Conservation (phyloP, 2,329 filamentous ascomycete genomes). For the Tolypocladium pustulatum region DNA sequence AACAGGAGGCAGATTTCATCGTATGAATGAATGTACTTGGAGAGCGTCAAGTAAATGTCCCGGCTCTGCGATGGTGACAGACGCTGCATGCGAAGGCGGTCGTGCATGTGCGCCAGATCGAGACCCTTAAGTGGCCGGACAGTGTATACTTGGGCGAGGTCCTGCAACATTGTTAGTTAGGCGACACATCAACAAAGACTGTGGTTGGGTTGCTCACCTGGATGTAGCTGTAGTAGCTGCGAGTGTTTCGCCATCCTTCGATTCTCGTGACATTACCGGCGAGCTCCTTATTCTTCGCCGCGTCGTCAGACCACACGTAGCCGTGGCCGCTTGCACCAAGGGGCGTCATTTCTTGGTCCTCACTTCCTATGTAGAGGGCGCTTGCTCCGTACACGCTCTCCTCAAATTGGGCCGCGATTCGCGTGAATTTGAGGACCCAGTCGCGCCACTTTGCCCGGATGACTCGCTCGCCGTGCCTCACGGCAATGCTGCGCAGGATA, state of each 20-base stretch:
- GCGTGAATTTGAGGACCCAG: conserved; percentile 89
- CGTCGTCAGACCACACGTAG: conserved; percentile 88
- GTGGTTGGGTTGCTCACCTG: conserved; percentile 42
- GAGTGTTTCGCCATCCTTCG: conserved; percentile 91
- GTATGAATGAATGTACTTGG: conserved; percentile 66
- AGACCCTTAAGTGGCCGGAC: conserved; percentile 64
- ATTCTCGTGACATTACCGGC: conserved; percentile 87
- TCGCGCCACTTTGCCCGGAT: conserved; percentile 88
- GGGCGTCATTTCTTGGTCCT: conserved; percentile 52
- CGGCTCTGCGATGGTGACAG: conserved; percentile 65
- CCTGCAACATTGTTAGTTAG: conserved; percentile 27
- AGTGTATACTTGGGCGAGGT: conserved; percentile 54
- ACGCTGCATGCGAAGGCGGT: conserved; percentile 75
- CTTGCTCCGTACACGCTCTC: conserved; percentile 91
- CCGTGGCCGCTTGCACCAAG: conserved; percentile 68
- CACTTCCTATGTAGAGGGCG: conserved; percentile 73
- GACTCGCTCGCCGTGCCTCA: conserved; percentile 79
- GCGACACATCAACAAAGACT: not conserved
- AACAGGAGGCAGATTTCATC: conserved; percentile 79
- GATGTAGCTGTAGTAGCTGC: conserved; percentile 92
- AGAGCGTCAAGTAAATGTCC: conserved; percentile 75
- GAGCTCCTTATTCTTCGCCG: conserved; percentile 70
- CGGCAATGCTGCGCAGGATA: conserved; percentile 71
- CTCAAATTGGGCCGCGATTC: conserved; percentile 87
- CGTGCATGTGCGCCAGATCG: conserved; percentile 86